Evolutionary conservation across 345 rosid genomes (phyloP), one percentile per base, ranked within the genome.

Genomic region (Populus pruinosa): DNA sequence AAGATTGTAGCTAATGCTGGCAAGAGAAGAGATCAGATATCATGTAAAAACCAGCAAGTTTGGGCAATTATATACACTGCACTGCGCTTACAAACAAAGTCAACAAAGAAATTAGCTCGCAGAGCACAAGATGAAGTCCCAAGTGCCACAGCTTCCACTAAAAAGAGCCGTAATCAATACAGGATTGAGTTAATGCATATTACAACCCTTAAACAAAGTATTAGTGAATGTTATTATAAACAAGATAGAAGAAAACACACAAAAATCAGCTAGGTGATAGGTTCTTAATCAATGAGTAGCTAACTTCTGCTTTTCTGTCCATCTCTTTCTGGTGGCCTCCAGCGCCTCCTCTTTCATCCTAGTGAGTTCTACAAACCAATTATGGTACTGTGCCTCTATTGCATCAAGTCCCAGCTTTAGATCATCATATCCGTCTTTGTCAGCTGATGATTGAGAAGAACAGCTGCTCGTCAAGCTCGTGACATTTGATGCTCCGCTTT

Each of bases 301-400:
- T 47, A 66, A 72, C 76, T 79, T 84, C 78, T 17, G 72, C 47
- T 73, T 78, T 35, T 25, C 73, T 43, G 47, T n/a, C 75, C 84
- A 82, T 70, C 79, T 72, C 79, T 66, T 71, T 43, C 27, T 74
- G 23, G 78, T 59, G 33, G 78, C 69, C 63, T 78, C 76, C 68
- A 74, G 1, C 33, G 79, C 84, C 64, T 82, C 75, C 41, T 70
- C 74, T 33, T 43, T 82, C 78, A 39, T 78, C 69, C 70, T 65
- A 39, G 76, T 39, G 63, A 81, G 84, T 61, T 81, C 76, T 35
- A 69, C 70, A 69, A 77, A 70, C 81, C 78, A 77, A 33, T 69
- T 47, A 61, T 64, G 75, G 29, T 77, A 73, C 49, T 69, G 84
- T 39, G 71, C 75, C 59, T 73, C 81, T 35, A 78, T 55, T 5